Conservation (phyloP, 2,329 filamentous ascomycete species). For the Neurospora sp. region DNA sequence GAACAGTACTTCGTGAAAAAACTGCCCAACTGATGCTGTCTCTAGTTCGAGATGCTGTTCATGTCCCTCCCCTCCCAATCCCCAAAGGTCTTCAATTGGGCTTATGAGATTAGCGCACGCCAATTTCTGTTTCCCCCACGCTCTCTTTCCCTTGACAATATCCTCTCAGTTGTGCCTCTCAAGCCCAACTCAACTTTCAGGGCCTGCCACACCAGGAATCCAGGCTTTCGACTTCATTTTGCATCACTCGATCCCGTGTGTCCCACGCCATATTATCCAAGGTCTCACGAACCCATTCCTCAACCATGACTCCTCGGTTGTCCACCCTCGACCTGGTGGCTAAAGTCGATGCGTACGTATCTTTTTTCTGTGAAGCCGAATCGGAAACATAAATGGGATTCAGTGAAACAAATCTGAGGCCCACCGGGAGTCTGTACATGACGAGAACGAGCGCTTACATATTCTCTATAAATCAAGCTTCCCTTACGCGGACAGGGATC, state of each 20-base stretch:
- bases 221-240: not conserved
- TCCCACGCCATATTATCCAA: not conserved
- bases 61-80: not conserved
- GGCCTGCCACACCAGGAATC: not conserved
- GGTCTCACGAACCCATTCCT: not conserved
- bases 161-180: not conserved
- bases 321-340: constrained; percentile 42
- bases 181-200: not conserved
- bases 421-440: not conserved
- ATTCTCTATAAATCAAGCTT: constrained; percentile 44
- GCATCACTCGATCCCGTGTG: not conserved
- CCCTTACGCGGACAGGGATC: constrained; percentile 58
- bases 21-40: not conserved
- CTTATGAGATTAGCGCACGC: not conserved
- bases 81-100: not conserved
- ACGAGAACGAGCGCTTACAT: constrained; percentile 1
- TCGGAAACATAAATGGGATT: not conserved
- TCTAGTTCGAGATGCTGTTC: not conserved
- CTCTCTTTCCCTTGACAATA: not conserved
- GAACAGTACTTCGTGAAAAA: not conserved
- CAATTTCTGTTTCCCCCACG: not conserved
- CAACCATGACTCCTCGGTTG: constrained; percentile 14
- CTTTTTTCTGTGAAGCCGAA: not conserved
- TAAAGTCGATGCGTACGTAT: constrained; percentile 43
- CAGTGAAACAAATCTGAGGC: not conserved